Base-by-base conservation (phyloP, 371 early-diverging fungal species). In the Lichtheimia corymbifera region DNA sequence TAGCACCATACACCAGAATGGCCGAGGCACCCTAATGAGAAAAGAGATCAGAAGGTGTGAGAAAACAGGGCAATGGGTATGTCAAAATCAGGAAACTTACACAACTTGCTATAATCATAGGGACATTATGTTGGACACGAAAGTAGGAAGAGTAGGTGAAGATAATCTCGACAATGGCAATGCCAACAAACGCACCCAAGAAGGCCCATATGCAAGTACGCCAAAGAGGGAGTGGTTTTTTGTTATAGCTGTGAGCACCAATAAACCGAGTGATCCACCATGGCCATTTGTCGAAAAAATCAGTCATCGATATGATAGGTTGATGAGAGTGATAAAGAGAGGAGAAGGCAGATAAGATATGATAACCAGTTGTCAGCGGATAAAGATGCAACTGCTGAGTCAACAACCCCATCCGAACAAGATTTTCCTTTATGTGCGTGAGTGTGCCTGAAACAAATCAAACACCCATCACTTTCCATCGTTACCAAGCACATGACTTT, bases 1-100 rank as follows among this genome's bases (percentile, higher is more conserved):
- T 84, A 1, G 86, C 84, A 47, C 85, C 88, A 57, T 85, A 91
- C 3, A 90, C 63, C 27, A 93, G 66, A 18, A 92, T 88, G 7
- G 90, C 88, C 13, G 80, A 66, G 2, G 90, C 90, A 7, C 87
- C 88, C 82, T 82, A 65, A n/a, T 35, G 22, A 22, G 11, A 35
- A 4, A 2, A 35, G 35, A 35, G 5, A 5, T 6, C 20, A 45
- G 25, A 40, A 22, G 6, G 18, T 6, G 55, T 50, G 53, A 49
- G 50, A 55, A 45, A 49, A 28, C 5, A 47, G 5, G n/a, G 17
- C 52, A 61, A 45, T 22, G 35, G 12, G 27, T 22, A 20, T 47
- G 15, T 22, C 35, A n/a, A 45, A 40, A 30, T 27, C n/a, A 30
- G 55, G 5, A 14, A 12, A 62, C 71, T 72, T 77, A 83, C 83